Evolutionary conservation across 2,329 filamentous ascomycete species (phyloP).

Genomic region (Ceratocystis lukuohia): DNA sequence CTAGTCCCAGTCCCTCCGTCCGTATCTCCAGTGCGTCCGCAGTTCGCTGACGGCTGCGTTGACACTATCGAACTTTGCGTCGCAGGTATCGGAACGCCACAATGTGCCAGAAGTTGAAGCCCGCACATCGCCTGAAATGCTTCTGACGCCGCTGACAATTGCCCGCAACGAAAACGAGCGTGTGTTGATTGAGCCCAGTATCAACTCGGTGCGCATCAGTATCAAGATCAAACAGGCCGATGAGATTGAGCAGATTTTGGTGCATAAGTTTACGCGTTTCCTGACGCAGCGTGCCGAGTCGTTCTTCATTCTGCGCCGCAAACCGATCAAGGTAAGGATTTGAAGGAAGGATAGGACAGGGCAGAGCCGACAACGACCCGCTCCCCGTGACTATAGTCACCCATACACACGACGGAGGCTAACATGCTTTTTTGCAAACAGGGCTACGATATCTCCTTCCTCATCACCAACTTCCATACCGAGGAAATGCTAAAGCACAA

Average conservation of each 20-base stretch:
- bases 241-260: conserved; percentile 94
- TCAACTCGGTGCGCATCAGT: conserved; percentile 94
- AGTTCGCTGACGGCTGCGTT: conserved; percentile 88
- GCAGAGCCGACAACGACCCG: not conserved
- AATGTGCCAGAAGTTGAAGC: conserved; percentile 98
- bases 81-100: conserved; percentile 88
- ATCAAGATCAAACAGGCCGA: conserved; percentile 99
- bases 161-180: conserved; percentile 95
- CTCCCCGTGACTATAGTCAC: conserved; percentile 36
- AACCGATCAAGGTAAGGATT: conserved; percentile 56
- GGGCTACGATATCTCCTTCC: conserved; percentile 95
- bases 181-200: conserved; percentile 87
- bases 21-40: conserved; percentile 91
- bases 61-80: conserved; percentile 84
- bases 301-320: conserved; percentile 91
- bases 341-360: not conserved
- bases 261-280: conserved; percentile 97
- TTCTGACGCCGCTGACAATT: conserved; percentile 80
- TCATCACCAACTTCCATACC: conserved; percentile 98
- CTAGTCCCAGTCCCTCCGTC: conserved; percentile 89
- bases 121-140: conserved; percentile 78
- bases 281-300: conserved; percentile 90
- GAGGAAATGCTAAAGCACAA: conserved; percentile 99
- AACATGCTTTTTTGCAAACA: conserved; percentile 2
- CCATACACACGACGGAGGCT: not conserved